Conservation (phyloP, 768 basidiomycete species). For the Collybia nuda region DNA sequence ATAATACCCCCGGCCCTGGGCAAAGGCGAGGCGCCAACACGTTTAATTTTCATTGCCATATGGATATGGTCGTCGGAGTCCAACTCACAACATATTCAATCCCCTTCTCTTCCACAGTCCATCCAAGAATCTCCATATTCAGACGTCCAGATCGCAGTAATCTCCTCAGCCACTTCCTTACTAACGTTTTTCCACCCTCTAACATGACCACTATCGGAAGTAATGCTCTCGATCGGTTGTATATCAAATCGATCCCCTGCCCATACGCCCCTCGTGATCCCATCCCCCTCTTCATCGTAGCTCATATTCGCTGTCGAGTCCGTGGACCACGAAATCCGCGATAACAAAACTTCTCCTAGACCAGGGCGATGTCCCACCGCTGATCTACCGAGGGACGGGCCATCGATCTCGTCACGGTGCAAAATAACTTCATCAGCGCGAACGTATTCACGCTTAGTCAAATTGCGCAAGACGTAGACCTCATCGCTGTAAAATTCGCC, state of each 20-base stretch:
- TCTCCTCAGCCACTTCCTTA: not conserved
- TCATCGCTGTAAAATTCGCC: not conserved
- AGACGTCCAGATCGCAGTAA: not conserved
- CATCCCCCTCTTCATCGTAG: not conserved
- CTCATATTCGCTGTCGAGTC: not conserved
- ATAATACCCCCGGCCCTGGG: too few species aligned
- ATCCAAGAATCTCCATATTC: too few species aligned
- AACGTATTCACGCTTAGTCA: conserved; percentile 4
- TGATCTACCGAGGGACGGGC: not conserved
- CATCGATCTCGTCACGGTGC: not conserved
- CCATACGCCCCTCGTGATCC: not conserved
- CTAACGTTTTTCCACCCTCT: conserved; percentile 5
- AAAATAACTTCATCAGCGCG: not conserved
- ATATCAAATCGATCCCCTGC: conserved; percentile 7
- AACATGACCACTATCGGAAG: not conserved
- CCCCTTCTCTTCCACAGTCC: too few species aligned
- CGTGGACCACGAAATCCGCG: too few species aligned
- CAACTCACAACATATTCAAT: too few species aligned
- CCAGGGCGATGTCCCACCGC: not conserved
- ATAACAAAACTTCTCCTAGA: not conserved
- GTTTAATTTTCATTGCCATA: too few species aligned
- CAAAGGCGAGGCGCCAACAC: too few species aligned
- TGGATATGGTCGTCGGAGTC: too few species aligned
- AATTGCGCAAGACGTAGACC: conserved; percentile 1
- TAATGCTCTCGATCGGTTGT: not conserved